phyloP scores from a whole-genome alignment of 1,139 yeast species.

The Suzukiozyma palmioleophila region DNA sequence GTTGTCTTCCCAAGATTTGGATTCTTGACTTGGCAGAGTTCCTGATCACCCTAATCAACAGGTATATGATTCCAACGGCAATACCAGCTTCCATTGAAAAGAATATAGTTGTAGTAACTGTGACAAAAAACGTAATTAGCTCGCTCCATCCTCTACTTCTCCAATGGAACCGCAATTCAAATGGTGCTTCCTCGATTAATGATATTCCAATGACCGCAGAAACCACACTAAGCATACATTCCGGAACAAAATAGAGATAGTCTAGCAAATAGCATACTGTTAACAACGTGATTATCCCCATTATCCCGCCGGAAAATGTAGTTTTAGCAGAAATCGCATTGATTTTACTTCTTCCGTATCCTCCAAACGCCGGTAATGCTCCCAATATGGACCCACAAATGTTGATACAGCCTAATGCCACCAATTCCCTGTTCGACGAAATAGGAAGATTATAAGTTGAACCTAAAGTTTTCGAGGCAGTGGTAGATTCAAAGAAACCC shows the following conservation, averaged over 20 bases:
- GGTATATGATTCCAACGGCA: constrained; percentile 76
- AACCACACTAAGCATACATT: constrained; percentile 76
- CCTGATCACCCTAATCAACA: constrained; percentile 73
- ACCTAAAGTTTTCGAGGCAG: constrained; percentile 81
- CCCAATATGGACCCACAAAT: constrained; percentile 65
- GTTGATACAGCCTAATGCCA: constrained; percentile 80
- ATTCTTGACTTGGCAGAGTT: constrained; percentile 87
- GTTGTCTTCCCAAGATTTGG: constrained; percentile 80
- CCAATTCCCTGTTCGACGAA: constrained; percentile 70
- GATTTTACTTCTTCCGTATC: constrained; percentile 89
- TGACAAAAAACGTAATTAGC: constrained; percentile 65
- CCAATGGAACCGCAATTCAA: constrained; percentile 72
- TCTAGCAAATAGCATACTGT: constrained; percentile 61
- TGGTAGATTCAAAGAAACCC: constrained; percentile 91
- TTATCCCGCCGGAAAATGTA: constrained; percentile 75
- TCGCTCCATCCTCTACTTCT: constrained; percentile 74
- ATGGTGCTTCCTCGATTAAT: constrained; percentile 83
- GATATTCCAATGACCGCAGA: constrained; percentile 77
- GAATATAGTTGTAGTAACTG: constrained; percentile 67
- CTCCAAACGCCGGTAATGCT: constrained; percentile 91
- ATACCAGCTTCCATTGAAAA: constrained; percentile 90
- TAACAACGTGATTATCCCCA: constrained; percentile 69
- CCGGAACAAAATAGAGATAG: constrained; percentile 69
- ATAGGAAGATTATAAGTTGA: constrained; percentile 62
- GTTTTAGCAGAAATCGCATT: constrained; percentile 85